Conservation (phyloP, 768 basidiomycete genomes). For the Leccinum obscurum region DNA sequence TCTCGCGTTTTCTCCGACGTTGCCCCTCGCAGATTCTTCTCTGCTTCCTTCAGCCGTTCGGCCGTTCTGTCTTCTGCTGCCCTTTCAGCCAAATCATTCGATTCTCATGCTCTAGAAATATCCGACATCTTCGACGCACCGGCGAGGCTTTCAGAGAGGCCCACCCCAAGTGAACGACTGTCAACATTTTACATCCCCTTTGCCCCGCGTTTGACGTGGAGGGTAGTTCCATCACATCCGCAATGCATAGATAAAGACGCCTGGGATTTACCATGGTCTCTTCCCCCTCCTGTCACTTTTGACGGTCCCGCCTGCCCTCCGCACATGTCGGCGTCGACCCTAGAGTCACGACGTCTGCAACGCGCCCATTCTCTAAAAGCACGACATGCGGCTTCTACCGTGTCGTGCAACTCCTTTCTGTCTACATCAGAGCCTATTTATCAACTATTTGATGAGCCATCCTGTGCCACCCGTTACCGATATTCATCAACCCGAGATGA, state of each 20-base stretch:
- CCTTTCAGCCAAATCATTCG: constrained; percentile 5
- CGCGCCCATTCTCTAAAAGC: constrained; percentile 9
- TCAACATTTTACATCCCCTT: constrained; percentile 6
- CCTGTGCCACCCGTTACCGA: constrained; percentile 29
- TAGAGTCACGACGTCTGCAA: constrained; percentile 12
- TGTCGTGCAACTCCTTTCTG: constrained; percentile 12
- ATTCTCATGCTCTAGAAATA: constrained; percentile 32
- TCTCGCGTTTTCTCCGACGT: constrained; percentile 6
- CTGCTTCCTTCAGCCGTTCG: constrained; percentile 17
- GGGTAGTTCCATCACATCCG: constrained; percentile 7
- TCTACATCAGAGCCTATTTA: constrained; percentile 35
- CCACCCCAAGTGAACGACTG: constrained; percentile 24
- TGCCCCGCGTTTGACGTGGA: constrained; percentile 7
- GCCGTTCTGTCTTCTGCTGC: constrained; percentile 10
- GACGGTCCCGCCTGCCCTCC: constrained; percentile 49
- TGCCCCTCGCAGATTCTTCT: constrained; percentile 11
- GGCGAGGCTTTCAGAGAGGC: constrained; percentile 38
- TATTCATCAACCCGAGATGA: constrained; percentile 10
- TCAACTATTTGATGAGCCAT: constrained; percentile 49
- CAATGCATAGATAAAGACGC: constrained; percentile 7
- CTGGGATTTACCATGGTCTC: constrained; percentile 28
- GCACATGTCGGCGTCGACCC: constrained; percentile 18
- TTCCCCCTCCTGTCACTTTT: constrained; percentile 47
- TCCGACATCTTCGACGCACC: constrained; percentile 57
- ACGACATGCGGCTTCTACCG: constrained; percentile 3